Base-by-base conservation (phyloP, 2,329 filamentous ascomycete genomes). In the Penicillium glabrum region DNA sequence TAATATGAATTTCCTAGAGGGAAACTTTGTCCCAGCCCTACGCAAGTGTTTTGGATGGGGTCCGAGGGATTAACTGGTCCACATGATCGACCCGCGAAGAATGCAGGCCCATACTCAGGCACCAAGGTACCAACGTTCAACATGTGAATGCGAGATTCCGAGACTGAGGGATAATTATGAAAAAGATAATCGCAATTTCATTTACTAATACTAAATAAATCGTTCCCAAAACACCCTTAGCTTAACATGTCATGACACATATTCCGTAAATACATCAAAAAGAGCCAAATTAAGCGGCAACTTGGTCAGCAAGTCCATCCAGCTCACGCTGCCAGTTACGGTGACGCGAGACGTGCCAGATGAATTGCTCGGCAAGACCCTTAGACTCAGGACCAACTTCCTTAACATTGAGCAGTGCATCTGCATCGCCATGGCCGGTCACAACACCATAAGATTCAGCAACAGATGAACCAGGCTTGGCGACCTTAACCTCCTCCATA, bases 271-370 rank as follows among this genome's bases (percentile, higher is more conserved):
- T 3, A 23, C 10, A 23, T 19, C 8, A 21, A 13, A 14, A 37
- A 19, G 16, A 31, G 21, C 3, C n/a, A 50, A 3, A 14, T 58
- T 83, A 92, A 65, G 88, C 92, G 2, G 89, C 89, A 56, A 93
- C 82, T 80, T 86, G 82, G 5, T 78, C 74, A 52, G 76, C 83
- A 65, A 93, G 71, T 0, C 90, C 90, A 65, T 90, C 86, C 69
- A 89, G 57, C 79, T 95, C 90, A n/a, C 91, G 79, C 51, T 86
- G 79, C 78, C 86, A 95, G 71, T 89, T 89, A 62, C 86, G 83
- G 67, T 95, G 91, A 74, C 85, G 83, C 33, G 87, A 85, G 51
- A 93, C 86, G 16, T 85, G 81, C 68, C 80, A 88, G 35, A 87
- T 83, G 75, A 91, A 92, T 63, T 85, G 83, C 65, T 88, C 86